A percentile compares a stretch with the other conserved stretches of the same genome.
Conservation (phyloP, 345 rosid genomes). For the Pelargonium nanum region DNA sequence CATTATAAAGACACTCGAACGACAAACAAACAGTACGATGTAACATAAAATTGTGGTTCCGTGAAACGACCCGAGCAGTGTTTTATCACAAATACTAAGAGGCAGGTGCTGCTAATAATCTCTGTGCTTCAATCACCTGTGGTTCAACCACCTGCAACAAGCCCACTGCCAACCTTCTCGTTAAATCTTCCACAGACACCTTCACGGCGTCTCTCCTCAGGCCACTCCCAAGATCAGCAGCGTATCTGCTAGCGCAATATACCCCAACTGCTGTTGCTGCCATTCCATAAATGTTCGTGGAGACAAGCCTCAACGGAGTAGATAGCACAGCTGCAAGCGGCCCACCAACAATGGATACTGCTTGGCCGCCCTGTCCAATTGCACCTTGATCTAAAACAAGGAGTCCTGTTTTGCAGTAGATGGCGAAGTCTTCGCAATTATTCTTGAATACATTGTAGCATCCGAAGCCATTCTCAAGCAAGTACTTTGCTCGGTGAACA, state of each 20-base stretch:
- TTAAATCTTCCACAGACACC: conserved; percentile 65
- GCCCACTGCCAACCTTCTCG: conserved; percentile 50
- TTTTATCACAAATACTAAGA: background rate
- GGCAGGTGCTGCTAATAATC: background rate
- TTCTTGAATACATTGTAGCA: conserved; percentile 73
- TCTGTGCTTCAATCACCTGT: conserved; percentile 25
- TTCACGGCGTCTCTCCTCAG: conserved; percentile 67
- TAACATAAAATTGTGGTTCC: no score
- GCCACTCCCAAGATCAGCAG: conserved; percentile 63
- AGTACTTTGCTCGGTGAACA: conserved; percentile 60
- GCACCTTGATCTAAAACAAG: conserved; percentile 46
- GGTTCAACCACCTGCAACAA: conserved; percentile 48
- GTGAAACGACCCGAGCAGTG: no score
- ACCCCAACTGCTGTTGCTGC: conserved; percentile 69
- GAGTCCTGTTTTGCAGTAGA: conserved; percentile 77
- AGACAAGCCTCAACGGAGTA: conserved; percentile 54
- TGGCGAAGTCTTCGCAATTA: conserved; percentile 76
- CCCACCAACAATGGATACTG: conserved; percentile 62
- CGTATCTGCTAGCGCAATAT: conserved; percentile 71
- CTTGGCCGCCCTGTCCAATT: conserved; percentile 84
- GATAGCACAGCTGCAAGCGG: conserved; percentile 76
- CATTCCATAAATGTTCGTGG: conserved; percentile 76
- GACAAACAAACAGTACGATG: no score
- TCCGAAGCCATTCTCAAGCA: conserved; percentile 80
- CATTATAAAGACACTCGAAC: no score